Evolutionary conservation across 2,329 filamentous ascomycete genomes (phyloP), one percentile per base, ranked within the genome.

Genomic region (Didymella sp.): DNA sequence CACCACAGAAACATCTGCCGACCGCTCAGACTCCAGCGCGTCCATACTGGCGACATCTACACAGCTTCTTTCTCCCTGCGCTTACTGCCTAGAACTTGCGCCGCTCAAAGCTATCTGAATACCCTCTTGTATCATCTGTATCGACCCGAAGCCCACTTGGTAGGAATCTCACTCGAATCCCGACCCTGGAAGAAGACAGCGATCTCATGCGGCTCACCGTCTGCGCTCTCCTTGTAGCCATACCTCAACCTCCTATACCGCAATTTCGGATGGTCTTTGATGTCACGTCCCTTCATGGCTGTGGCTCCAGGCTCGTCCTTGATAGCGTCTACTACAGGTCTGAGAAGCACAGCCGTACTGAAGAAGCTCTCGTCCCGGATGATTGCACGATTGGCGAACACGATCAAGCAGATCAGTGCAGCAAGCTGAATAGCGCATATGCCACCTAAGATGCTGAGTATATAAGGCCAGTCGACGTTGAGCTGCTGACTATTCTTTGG

Each of bases 321-420:
- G 30, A 75, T 62, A 15, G 60, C 45, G 3, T 65, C 60, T 13
- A 74, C 61, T 0, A 75, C 70, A 0, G 71, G 71, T 1, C 58
- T 66, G 41, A 74, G 40, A 27, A 75, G 33, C 72, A 73, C 72
- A 0, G 73, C 72, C 45, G 73, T 60, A 27, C 63, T 68, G 25
- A 74, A 69, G 52, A 66, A 72, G 46, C 68, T 70, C 13, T 73
- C 71, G 28, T 74, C 73, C 1, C 70, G 64, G 17, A 75, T 66
- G 38, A 74, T 71, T 1, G 62, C 64, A 22, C 68, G 70, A 31
- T 75, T 72, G 0, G 67, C 72, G 24, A 68, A 70, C 0, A 58
- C 15, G 19, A 73, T 33, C 2, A 73, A 53, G 6, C 44, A 51
- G 8, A 63, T 31, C 1, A 73, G 58, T 1, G 70, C 66, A 5